Base-by-base conservation (phyloP, 345 rosid species). In the Fremontodendron californicum region DNA sequence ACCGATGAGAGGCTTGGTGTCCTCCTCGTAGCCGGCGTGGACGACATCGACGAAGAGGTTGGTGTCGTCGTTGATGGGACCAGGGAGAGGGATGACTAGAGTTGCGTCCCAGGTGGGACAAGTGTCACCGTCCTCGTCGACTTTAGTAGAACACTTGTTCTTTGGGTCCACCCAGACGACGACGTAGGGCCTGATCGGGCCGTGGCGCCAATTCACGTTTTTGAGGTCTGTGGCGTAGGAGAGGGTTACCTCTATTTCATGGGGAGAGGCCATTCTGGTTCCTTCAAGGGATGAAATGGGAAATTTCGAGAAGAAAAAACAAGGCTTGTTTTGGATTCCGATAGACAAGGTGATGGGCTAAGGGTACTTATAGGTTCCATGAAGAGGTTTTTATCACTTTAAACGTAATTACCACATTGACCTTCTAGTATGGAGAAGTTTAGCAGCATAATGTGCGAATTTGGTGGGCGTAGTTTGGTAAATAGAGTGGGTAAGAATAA, bases 161-260 rank as follows among this genome's bases (percentile, higher is more conserved):
- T n/a, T n/a, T n/a, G n/a, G n/a, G 64, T 93, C 96, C 23, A 93
- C 78, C 96, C 98, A 93, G 23, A 88, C 82, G 77, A 91, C 90
- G 71, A 88, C 93, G 86, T 91, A 93, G 10, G 94, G 90, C 76
- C 75, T 80, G 84, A 71, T 80, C 1, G 83, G 85, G 8, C 98
- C 98, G 76, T 90, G 62, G 67, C 96, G 94, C 98, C 98, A 90
- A 83, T 91, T 93, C 43, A 93, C 97, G 82, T 93, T 93, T 73
- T 93, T 93, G 43, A 90, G 82, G 55, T 91, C 88, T 58, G 84
- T 89, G 42, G 98, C 97, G 2, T 92, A 87, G 48, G 88, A 62
- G 68, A 91, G 49, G 5, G 84, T 88, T 19, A 91, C 78, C 42
- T 92, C 90, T 2, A 89, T 73, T 76, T 90, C 93, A 81, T 76